phyloP scores from a whole-genome alignment of 257 asterid genomes.

The Solanum rostratum region DNA sequence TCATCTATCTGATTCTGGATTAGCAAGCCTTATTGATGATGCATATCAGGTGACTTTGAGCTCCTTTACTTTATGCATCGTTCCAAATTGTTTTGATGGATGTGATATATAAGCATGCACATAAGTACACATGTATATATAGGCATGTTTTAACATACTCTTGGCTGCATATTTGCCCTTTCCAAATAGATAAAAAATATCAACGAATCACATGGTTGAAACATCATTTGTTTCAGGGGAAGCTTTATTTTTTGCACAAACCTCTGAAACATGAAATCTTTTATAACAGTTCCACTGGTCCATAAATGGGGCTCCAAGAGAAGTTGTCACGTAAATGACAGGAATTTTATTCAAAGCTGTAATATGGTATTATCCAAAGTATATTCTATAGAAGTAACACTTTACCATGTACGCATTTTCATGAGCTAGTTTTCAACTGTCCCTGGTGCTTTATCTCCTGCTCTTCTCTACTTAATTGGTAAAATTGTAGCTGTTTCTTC shows the following conservation, averaged over 20 bases:
- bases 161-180: neutral
- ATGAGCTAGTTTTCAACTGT: neutral
- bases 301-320: neutral
- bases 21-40: slow-evolving; percentile 62
- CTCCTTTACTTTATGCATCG: neutral
- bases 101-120: neutral
- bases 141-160: neutral
- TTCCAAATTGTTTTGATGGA: neutral
- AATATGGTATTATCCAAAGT: neutral
- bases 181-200: neutral
- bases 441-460: neutral
- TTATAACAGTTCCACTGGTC: neutral
- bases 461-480: neutral
- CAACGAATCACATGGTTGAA: neutral
- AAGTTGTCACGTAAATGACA: neutral
- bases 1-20: slow-evolving; percentile 86
- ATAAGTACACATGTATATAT: neutral
- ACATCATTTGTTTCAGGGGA: neutral
- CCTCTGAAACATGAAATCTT: neutral
- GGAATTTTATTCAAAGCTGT: neutral
- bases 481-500: slow-evolving; percentile 7
- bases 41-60: slow-evolving; percentile 57
- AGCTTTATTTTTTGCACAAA: neutral
- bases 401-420: neutral
- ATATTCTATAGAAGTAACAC: neutral